Evolutionary conservation across 805 yeast genomes (phyloP).

Genomic region (Myxozyma monticola): DNA sequence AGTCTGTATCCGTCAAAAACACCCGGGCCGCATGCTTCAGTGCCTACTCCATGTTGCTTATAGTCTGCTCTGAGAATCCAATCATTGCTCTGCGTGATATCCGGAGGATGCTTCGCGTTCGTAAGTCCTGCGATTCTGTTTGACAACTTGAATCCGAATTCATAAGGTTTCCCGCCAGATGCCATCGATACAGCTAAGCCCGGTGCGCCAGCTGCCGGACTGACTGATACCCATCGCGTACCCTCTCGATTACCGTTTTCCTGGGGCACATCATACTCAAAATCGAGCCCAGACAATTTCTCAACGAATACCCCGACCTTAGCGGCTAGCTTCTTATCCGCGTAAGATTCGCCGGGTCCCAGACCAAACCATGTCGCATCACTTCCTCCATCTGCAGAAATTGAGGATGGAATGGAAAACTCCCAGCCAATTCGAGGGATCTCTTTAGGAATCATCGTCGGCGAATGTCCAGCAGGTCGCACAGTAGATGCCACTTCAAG

Average conservation of each 20-base stretch:
- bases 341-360: conserved; percentile 43
- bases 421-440: conserved; percentile 44
- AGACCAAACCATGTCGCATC: conserved; percentile 40
- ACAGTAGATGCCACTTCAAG: conserved; percentile 3
- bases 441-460: conserved; percentile 32
- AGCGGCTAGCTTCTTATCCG: conserved; percentile 39
- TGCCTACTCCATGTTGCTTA: conserved; percentile 36
- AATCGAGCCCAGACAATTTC: conserved; percentile 31
- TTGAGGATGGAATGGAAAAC: conserved; percentile 32
- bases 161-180: conserved; percentile 16
- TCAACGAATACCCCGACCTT: conserved; percentile 34
- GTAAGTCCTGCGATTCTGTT: conserved; percentile 23
- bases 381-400: conserved; percentile 14
- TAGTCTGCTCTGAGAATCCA: conserved; percentile 34
- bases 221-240: conserved; percentile 37
- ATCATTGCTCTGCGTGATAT: conserved; percentile 24
- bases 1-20: conserved; percentile 28
- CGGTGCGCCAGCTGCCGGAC: conserved; percentile 10
- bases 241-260: conserved; percentile 43
- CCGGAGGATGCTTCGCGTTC: conserved; percentile 35
- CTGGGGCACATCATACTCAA: conserved; percentile 41
- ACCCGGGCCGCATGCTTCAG: conserved; percentile 38
- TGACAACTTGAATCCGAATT: conserved; percentile 25
- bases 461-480: conserved; percentile 17
- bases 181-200: conserved; percentile 6